Conservation (phyloP, 306 rosid species). For the Crotalaria pallida region DNA sequence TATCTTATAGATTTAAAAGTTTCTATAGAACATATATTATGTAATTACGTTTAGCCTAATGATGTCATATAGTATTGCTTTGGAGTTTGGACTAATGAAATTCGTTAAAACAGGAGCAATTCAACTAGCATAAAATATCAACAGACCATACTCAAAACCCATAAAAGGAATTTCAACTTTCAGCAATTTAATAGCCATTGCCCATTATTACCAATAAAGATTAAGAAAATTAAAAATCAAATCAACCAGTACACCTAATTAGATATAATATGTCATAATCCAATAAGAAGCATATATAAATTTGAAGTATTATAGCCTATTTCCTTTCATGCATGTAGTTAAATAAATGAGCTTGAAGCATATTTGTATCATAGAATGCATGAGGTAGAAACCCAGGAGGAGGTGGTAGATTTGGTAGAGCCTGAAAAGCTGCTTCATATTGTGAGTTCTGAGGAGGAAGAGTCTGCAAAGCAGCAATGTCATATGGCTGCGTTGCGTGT, state of each 20-base stretch:
- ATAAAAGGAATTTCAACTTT: not conserved
- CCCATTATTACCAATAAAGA: not conserved
- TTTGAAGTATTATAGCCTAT: not conserved
- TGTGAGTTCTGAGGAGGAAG: not conserved
- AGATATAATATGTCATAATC: not conserved
- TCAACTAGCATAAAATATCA: not conserved
- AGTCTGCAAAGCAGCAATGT: not conserved
- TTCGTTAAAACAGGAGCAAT: not conserved
- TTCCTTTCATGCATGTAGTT: slow-evolving; percentile 9
- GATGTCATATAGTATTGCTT: not conserved
- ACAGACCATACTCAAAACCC: not conserved
- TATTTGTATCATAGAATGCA: not conserved
- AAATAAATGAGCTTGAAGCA: not conserved
- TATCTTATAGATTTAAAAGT: not conserved
- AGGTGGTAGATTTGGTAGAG: not conserved
- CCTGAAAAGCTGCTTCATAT: not conserved
- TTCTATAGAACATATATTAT: too few species aligned
- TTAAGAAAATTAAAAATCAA: not conserved
- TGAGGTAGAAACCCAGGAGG: not conserved
- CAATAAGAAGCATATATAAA: not conserved
- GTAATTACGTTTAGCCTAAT: not conserved
- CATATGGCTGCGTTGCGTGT: not conserved
- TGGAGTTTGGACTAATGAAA: not conserved
- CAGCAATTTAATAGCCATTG: not conserved
- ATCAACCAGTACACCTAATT: not conserved